These are phyloP conservation scores for Closterium sp. DNA, from an alignment of 139 green algal genomes.

Conservation along the genomic window DNA sequence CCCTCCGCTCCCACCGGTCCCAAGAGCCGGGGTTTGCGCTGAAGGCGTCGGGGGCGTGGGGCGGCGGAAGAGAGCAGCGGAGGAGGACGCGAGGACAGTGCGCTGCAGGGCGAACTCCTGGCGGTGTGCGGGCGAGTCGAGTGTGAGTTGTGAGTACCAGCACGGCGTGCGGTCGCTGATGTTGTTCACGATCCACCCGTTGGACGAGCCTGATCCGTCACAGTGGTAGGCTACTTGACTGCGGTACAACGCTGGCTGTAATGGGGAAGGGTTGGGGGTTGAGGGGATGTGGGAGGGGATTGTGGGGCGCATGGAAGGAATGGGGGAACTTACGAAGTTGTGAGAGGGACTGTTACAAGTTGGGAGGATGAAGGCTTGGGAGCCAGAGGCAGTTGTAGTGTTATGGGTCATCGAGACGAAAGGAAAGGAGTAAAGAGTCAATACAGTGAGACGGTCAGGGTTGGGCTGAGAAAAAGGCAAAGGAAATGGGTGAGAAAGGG, in stretches of 20 bases:
- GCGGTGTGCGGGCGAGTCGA: not conserved
- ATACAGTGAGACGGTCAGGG: no score
- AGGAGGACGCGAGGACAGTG: not conserved
- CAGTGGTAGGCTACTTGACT: not conserved
- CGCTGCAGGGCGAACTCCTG: not conserved
- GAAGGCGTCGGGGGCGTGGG: not conserved
- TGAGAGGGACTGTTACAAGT: no score
- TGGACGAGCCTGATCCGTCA: not conserved
- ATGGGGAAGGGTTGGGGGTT: no score
- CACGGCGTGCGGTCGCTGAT: slow-evolving; percentile 7
- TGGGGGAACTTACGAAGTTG: no score
- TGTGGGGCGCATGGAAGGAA: no score
- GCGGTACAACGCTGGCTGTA: not conserved
- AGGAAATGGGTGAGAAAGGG: no score
- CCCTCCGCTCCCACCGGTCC: not conserved
- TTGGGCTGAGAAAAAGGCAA: no score
- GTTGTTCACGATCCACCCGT: slow-evolving; percentile 8
- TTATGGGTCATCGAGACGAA: no score
- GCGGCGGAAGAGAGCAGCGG: not conserved
- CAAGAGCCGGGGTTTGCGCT: not conserved
- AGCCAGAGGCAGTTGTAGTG: no score
- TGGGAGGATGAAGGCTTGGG: no score
- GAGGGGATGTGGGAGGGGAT: no score
- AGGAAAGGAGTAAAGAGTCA: no score
- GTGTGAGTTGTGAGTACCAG: not conserved